A percentile compares a stretch with the other conserved stretches of the same genome.
These are phyloP conservation scores for Blastomyces percursus DNA, from an alignment of 2,329 filamentous ascomycete species.

Conservation along the genomic window DNA sequence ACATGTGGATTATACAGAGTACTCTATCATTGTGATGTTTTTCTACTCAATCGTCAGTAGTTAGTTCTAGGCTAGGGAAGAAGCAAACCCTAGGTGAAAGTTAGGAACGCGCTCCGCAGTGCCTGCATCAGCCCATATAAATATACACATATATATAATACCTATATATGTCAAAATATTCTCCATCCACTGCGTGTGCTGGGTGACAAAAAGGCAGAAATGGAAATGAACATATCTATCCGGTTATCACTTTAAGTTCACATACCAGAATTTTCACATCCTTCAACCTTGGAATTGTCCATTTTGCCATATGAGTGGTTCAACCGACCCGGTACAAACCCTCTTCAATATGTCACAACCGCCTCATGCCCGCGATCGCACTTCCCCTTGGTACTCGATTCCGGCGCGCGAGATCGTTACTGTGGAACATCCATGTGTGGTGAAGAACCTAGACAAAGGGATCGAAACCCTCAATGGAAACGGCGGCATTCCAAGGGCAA, in stretches of 20 bases:
- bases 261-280: not conserved
- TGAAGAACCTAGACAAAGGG: conserved; percentile 54
- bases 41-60: too few species aligned
- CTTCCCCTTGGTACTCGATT: conserved; percentile 41
- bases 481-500: conserved; percentile 43
- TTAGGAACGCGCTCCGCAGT: too few species aligned
- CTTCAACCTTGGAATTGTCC: not conserved
- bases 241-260: not conserved
- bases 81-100: too few species aligned
- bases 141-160: too few species aligned
- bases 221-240: not conserved
- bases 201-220: too few species aligned
- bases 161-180: too few species aligned
- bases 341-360: not conserved
- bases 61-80: too few species aligned
- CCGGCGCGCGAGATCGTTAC: conserved; percentile 45
- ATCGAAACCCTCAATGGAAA: conserved; percentile 52
- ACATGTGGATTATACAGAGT: too few species aligned
- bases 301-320: not conserved
- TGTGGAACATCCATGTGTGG: conserved; percentile 57
- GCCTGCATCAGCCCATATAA: too few species aligned
- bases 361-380: conserved; percentile 8
- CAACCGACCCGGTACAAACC: too few species aligned
- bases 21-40: too few species aligned
- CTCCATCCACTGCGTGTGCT: too few species aligned